phyloP scores from a whole-genome alignment of 257 asterid genomes.

The Solanum arcanum region DNA sequence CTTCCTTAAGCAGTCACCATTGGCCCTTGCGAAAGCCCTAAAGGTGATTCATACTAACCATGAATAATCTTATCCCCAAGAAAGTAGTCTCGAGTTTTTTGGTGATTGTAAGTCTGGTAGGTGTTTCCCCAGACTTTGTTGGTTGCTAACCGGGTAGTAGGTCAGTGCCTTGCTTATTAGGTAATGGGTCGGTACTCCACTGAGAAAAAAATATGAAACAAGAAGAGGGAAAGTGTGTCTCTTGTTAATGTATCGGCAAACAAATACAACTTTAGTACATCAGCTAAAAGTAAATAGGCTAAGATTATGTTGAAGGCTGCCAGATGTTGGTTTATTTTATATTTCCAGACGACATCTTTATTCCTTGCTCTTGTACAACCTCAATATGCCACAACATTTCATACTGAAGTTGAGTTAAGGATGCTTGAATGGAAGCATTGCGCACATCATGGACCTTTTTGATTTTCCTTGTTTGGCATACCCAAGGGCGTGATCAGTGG shows the following conservation, averaged over 20 bases:
- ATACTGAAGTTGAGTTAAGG: background rate
- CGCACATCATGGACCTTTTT: background rate
- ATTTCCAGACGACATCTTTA: background rate
- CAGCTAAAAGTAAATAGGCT: background rate
- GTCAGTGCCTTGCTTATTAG: background rate
- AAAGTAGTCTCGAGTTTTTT: background rate
- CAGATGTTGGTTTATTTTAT: background rate
- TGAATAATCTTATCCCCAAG: background rate
- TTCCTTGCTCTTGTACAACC: background rate
- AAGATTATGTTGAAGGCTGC: background rate
- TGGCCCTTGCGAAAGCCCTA: slow-evolving; percentile 85
- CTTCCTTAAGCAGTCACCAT: slow-evolving; percentile 63
- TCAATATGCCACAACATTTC: background rate
- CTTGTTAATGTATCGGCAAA: background rate
- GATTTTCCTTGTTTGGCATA: background rate
- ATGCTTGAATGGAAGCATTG: background rate
- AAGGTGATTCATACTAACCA: slow-evolving; percentile 36
- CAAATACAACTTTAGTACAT: background rate
- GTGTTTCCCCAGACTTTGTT: background rate
- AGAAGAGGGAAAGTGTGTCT: background rate
- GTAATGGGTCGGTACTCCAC: background rate
- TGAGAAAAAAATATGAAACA: background rate
- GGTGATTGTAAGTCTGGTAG: background rate
- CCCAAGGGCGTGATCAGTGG: background rate
- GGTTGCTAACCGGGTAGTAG: background rate